These are phyloP conservation scores for Colletotrichum filicis DNA, from an alignment of 2,329 filamentous ascomycete species.

Conservation along the genomic window DNA sequence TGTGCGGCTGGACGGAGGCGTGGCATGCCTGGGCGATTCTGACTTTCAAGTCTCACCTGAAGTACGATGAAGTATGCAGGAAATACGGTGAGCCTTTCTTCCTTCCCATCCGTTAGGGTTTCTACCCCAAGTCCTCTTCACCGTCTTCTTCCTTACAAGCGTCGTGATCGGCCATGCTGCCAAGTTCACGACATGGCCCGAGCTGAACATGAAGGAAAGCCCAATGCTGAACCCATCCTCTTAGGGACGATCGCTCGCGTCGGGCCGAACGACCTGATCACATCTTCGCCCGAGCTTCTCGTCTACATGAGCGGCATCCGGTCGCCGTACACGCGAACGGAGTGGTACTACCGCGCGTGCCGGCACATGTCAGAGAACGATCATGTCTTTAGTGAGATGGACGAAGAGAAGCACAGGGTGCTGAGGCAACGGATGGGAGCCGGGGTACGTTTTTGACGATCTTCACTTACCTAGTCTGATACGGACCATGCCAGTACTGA, in stretches of 20 bases:
- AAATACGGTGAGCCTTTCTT: constrained; percentile 17
- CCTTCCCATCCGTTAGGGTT: not conserved
- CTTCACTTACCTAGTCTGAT: not conserved
- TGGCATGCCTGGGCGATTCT: constrained; percentile 25
- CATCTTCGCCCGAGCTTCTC: constrained; percentile 50
- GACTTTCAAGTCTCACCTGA: constrained; percentile 29
- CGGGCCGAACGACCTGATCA: constrained; percentile 54
- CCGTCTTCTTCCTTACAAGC: too few relatives aligned
- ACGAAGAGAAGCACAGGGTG: constrained; percentile 47
- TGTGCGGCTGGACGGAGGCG: constrained; percentile 12
- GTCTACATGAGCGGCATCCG: constrained; percentile 45
- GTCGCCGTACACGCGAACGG: constrained; percentile 47
- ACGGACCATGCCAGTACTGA: not conserved
- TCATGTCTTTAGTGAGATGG: constrained; percentile 47
- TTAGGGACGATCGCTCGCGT: constrained; percentile 50
- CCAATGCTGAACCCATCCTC: too few relatives aligned
- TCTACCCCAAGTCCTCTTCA: not conserved
- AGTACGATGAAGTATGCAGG: constrained; percentile 24
- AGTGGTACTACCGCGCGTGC: constrained; percentile 48
- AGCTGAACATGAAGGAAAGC: not conserved
- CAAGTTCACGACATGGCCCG: not conserved
- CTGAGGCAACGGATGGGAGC: constrained; percentile 55
- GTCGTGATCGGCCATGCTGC: not conserved
- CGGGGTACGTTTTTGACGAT: constrained; percentile 37
- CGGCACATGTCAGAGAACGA: constrained; percentile 49